Evolutionary conservation across 108 stramenopile genomes (phyloP).

Genomic region (Cyclotella atomus): DNA sequence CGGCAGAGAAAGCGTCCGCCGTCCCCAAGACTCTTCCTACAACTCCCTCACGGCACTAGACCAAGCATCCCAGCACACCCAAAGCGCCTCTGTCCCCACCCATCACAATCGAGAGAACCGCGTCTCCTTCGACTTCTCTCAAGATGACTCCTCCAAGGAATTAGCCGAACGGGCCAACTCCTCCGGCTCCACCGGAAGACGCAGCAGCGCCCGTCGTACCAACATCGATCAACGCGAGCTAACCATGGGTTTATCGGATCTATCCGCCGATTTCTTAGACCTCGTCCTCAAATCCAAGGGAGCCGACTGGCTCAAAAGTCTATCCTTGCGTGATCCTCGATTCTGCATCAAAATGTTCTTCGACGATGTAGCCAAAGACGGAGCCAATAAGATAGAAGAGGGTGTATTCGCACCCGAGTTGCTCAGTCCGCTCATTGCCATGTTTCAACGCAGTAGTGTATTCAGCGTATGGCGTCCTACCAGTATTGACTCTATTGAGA

Average conservation of each 20-base stretch:
- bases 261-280: constrained; percentile 43
- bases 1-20: no score
- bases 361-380: constrained; percentile 49
- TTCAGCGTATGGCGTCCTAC: constrained; percentile 59
- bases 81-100: no score
- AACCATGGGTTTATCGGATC: constrained; percentile 33
- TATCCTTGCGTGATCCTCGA: constrained; percentile 43
- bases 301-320: constrained; percentile 41
- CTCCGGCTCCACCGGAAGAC: no score
- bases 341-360: constrained; percentile 44
- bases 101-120: no score
- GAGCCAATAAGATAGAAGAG: constrained; percentile 54
- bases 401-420: constrained; percentile 43
- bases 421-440: constrained; percentile 33
- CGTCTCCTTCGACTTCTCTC: no score
- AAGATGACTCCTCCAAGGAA: no score
- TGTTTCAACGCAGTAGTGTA: constrained; percentile 45
- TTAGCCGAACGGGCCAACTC: no score
- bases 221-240: constrained; percentile 25
- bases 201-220: constrained; percentile 32
- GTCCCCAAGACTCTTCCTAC: no score
- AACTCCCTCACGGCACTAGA: no score
- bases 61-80: no score
- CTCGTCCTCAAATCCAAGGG: constrained; percentile 30
- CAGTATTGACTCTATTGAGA: constrained; percentile 42